Evolutionary conservation across 768 basidiomycete genomes (phyloP).

Genomic region (Mycena filopes): DNA sequence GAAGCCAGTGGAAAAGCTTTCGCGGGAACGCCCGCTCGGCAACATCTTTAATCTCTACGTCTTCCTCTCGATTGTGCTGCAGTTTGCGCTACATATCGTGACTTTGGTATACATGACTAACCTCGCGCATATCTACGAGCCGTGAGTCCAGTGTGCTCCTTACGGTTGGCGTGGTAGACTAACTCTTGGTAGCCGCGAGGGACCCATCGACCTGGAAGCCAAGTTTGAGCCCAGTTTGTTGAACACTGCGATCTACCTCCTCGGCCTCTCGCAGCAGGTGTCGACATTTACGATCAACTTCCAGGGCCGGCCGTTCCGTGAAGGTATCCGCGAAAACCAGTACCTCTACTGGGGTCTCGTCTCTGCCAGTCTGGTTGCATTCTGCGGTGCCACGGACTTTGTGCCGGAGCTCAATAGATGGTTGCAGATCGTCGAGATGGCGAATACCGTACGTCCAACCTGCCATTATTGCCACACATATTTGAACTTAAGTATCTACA

Average conservation of each 20-base stretch:
- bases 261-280: slow-evolving; percentile 96
- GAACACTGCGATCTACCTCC: slow-evolving; percentile 96
- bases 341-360: slow-evolving; percentile 94
- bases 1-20: slow-evolving; percentile 96
- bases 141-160: slow-evolving; percentile 60
- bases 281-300: slow-evolving; percentile 99
- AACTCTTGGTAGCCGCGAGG: slow-evolving; percentile 55
- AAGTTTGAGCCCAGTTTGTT: slow-evolving; percentile 95
- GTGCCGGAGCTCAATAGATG: slow-evolving; percentile 95
- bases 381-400: slow-evolving; percentile 93
- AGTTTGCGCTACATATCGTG: slow-evolving; percentile 94
- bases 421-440: slow-evolving; percentile 97
- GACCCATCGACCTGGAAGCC: slow-evolving; percentile 90
- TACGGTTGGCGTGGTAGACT: slow-evolving; percentile 2
- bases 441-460: slow-evolving; percentile 65
- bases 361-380: slow-evolving; percentile 89
- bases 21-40: slow-evolving; percentile 90
- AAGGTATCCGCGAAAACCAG: slow-evolving; percentile 95
- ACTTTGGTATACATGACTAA: slow-evolving; percentile 94
- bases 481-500: slow-evolving; percentile 41
- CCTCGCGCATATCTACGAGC: slow-evolving; percentile 80
- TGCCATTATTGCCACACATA: background rate
- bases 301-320: slow-evolving; percentile 98
- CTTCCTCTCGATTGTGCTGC: slow-evolving; percentile 87
- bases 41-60: slow-evolving; percentile 99